These are phyloP conservation scores for Hypoxylon intermedium DNA, from an alignment of 495 filamentous ascomycete genomes.

Conservation along the genomic window DNA sequence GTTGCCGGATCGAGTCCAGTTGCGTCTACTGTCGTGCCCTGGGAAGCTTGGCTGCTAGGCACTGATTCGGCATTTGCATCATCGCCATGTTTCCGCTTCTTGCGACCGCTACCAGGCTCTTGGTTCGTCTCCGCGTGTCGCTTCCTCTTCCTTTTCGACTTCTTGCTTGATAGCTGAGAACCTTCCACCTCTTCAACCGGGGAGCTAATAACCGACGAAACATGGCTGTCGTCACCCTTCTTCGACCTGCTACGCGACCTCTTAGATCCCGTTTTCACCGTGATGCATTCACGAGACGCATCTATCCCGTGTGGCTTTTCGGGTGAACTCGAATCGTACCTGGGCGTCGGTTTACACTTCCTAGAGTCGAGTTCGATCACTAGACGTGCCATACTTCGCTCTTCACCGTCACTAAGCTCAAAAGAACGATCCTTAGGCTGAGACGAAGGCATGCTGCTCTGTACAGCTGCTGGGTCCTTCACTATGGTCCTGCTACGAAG, in stretches of 20 bases:
- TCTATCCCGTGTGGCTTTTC: slow-evolving; percentile 19
- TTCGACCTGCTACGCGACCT: slow-evolving; percentile 3
- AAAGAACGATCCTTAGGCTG: slow-evolving; percentile 45
- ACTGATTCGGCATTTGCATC: slow-evolving; percentile 21
- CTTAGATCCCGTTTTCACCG: slow-evolving; percentile 21
- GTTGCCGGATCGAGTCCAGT: slow-evolving; percentile 11
- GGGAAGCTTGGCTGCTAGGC: slow-evolving; percentile 24
- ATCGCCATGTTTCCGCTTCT: slow-evolving; percentile 39
- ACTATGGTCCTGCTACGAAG: slow-evolving; percentile 18
- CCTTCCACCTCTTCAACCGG: slow-evolving; percentile 9
- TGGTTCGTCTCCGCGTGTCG: slow-evolving; percentile 26
- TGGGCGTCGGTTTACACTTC: slow-evolving; percentile 35
- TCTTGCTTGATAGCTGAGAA: slow-evolving; percentile 30
- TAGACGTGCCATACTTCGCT: slow-evolving; percentile 53
- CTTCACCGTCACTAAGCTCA: slow-evolving; percentile 52
- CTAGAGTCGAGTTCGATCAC: slow-evolving; percentile 54
- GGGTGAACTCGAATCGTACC: slow-evolving; percentile 28
- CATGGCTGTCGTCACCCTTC: slow-evolving; percentile 11
- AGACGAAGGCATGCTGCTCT: neutral
- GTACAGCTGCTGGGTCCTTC: neutral
- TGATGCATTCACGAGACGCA: slow-evolving; percentile 26
- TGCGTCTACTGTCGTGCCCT: neutral
- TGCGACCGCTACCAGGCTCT: slow-evolving; percentile 20
- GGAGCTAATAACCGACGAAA: no score
- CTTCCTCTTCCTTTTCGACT: slow-evolving; percentile 39